Conservation (phyloP, 805 yeast species). For the Citeromyces nyonsensis region DNA sequence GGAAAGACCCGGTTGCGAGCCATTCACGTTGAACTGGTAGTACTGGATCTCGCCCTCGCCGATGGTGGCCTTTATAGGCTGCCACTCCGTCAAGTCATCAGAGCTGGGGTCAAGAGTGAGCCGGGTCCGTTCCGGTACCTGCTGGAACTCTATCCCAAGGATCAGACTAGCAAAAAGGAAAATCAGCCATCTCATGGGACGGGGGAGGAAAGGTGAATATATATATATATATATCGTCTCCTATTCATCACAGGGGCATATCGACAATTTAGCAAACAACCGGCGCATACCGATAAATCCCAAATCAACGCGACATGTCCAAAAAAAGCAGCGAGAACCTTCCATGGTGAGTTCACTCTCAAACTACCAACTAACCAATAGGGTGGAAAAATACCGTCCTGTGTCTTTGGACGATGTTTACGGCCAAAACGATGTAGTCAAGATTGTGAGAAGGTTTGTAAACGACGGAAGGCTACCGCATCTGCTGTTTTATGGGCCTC, state of each 20-base stretch:
- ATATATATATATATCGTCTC: neutral
- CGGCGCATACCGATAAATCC: too few relatives aligned
- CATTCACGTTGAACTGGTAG: slow-evolving; percentile 26
- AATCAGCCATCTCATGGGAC: slow-evolving; percentile 1
- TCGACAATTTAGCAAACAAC: too few relatives aligned
- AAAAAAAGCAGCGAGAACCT: too few relatives aligned
- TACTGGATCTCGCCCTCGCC: slow-evolving; percentile 21
- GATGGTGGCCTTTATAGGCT: slow-evolving; percentile 10
- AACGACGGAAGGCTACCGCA: slow-evolving; percentile 80
- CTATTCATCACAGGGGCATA: too few relatives aligned
- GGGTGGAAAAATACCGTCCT: slow-evolving; percentile 97
- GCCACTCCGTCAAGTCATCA: slow-evolving; percentile 7
- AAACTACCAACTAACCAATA: too few relatives aligned
- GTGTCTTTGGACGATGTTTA: slow-evolving; percentile 68
- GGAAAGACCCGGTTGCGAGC: slow-evolving; percentile 24
- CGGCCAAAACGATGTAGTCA: slow-evolving; percentile 80
- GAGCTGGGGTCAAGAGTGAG: too few relatives aligned
- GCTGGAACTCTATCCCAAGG: too few relatives aligned
- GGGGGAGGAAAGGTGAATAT: neutral
- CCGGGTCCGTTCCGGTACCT: too few relatives aligned
- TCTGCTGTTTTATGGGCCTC: slow-evolving; percentile 86
- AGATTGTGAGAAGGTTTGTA: slow-evolving; percentile 75
- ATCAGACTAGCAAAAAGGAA: neutral
- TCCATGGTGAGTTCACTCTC: too few relatives aligned
- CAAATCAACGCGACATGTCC: too few relatives aligned